These are phyloP conservation scores for Solanum megistacrolobum DNA, from an alignment of 257 asterid genomes.

Conservation along the genomic window DNA sequence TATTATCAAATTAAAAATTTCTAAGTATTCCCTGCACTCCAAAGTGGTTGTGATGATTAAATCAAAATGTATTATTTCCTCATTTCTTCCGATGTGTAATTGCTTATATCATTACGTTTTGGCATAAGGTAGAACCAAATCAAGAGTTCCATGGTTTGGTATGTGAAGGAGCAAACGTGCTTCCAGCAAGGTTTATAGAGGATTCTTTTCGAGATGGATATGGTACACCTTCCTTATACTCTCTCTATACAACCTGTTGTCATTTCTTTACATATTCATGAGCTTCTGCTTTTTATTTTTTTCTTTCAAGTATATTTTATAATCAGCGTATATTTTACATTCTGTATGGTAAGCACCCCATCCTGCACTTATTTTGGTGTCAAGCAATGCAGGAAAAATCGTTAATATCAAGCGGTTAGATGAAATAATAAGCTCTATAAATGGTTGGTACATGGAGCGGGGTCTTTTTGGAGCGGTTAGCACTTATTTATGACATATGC, in stretches of 20 bases:
- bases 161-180: slow-evolving; percentile 97
- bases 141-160: slow-evolving; percentile 97
- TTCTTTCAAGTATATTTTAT: background rate
- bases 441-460: slow-evolving; percentile 97
- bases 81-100: background rate
- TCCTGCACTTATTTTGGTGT: slow-evolving; percentile 26
- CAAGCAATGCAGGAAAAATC: slow-evolving; percentile 86
- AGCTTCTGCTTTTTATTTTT: background rate
- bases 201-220: slow-evolving; percentile 95
- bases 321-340: background rate
- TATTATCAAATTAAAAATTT: background rate
- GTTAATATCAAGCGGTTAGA: slow-evolving; percentile 85
- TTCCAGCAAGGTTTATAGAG: slow-evolving; percentile 78
- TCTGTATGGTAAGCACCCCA: slow-evolving; percentile 36
- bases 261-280: background rate
- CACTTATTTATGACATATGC: slow-evolving; percentile 2
- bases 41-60: background rate
- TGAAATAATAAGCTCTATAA: slow-evolving; percentile 80
- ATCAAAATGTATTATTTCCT: background rate
- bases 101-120: slow-evolving; percentile 25
- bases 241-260: background rate
- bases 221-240: slow-evolving; percentile 41
- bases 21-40: background rate
- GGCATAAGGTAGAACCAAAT: slow-evolving; percentile 97
- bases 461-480: slow-evolving; percentile 98